Evolutionary conservation across 1,284 basidiomycete genomes (phyloP).

Genomic region (Cryptococcus sp.): DNA sequence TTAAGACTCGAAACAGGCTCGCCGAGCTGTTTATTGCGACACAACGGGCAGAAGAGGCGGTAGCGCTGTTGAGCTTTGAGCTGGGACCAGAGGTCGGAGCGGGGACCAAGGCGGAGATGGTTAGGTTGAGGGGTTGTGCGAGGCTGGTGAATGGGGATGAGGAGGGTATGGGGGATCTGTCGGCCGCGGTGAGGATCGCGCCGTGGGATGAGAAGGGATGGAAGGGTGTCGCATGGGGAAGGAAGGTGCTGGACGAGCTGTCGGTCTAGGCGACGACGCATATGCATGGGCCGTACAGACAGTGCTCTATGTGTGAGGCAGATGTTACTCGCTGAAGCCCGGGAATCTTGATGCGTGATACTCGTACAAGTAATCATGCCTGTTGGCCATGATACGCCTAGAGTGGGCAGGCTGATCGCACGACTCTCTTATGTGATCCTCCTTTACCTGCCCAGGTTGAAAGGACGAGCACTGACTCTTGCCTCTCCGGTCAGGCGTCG

Average conservation of each 20-base stretch:
- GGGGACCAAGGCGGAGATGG: constrained; percentile 9
- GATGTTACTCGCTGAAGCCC: too few species aligned
- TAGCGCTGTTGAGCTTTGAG: constrained; percentile 26
- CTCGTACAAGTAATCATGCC: too few species aligned
- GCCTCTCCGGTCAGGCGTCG: too few species aligned
- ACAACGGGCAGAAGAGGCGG: constrained; percentile 25
- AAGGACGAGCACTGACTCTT: too few species aligned
- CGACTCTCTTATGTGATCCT: too few species aligned
- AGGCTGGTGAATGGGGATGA: constrained; percentile 24
- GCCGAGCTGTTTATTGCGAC: constrained; percentile 18
- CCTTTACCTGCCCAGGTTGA: too few species aligned
- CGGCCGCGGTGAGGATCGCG: constrained; percentile 62
- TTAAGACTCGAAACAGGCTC: constrained; percentile 14
- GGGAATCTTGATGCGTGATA: too few species aligned
- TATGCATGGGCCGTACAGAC: too few species aligned
- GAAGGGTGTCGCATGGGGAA: constrained; percentile 46
- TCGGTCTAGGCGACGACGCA: not conserved
- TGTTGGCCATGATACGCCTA: too few species aligned
- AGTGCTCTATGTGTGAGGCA: too few species aligned
- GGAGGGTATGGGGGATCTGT: constrained; percentile 48
- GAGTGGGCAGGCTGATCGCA: too few species aligned
- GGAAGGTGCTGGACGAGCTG: constrained; percentile 15
- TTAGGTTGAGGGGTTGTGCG: constrained; percentile 29
- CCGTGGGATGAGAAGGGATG: constrained; percentile 60
- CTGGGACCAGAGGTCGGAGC: not conserved